Base-by-base conservation (phyloP, 768 basidiomycete genomes). In the Mrakia blollopis region DNA sequence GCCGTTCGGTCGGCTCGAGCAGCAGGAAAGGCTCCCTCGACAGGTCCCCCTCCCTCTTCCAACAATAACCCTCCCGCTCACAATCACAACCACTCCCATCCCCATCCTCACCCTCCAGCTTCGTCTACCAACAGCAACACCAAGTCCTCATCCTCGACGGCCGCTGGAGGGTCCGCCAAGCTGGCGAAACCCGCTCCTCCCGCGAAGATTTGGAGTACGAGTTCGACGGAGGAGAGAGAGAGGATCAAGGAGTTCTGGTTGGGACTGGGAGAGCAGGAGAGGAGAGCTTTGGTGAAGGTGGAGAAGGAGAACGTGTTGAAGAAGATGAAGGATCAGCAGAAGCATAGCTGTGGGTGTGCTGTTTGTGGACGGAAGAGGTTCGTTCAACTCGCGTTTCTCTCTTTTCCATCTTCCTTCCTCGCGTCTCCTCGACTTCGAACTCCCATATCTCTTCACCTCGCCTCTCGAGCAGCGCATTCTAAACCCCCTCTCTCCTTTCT, bases 281-380 rank as follows among this genome's bases (percentile, higher is more conserved):
- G 97, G 41, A 86, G 92, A 79, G 91, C 89, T 85, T 88, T 99
- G 78, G 94, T 99, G 85, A 92, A 92, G 87, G 89, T 98, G 81
- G 97, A 99, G 87, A 98, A 98, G 86, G 95, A 98, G 83, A 93
- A 94, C 35, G 96, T 98, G 41, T 86, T 98, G 77, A 89, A 89
- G 85, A 98, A 98, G 89, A 99, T 99, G 94, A 98, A 98, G 87
- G 97, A 99, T 85, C 93, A 98, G 86, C 94, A 98, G 88, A 91
- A 92, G 82, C 94, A 98, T 83, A 91, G 90, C 78, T 99, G 97
- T 83, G 90, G 90, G 78, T 96, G 96, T 86, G 94, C 95, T 54
- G 92, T 98, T 47, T 96, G 96, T 86, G 94, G 95, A 74, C 87
- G 96, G 83, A 99, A 99, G 88, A 91, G 96, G 92, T 92, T 81